Evolutionary conservation across 352 stramenopile genomes (phyloP).

Genomic region (Globisporangium cystogenes): DNA sequence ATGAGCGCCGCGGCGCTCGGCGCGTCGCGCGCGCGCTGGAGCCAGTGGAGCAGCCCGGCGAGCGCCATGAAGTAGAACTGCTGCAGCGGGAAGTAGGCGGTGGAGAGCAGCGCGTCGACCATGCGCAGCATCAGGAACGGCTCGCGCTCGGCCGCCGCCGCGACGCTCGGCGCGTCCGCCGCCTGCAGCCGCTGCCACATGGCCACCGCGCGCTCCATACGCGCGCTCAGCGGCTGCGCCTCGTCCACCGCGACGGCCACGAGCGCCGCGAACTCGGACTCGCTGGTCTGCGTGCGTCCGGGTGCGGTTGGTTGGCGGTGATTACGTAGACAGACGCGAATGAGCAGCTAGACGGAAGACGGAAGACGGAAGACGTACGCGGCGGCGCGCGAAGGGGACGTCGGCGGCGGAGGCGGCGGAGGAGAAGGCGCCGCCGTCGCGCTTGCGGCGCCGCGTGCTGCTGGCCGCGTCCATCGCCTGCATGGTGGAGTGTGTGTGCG

Average conservation of each 20-base stretch:
- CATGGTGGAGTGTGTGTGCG: too few species aligned
- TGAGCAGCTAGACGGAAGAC: too few species aligned
- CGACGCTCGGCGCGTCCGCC: conserved; percentile 15
- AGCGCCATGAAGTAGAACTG: conserved; percentile 54
- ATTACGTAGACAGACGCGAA: too few species aligned
- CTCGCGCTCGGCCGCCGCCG: conserved; percentile 23
- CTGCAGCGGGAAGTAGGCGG: conserved; percentile 59
- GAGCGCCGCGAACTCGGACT: not conserved
- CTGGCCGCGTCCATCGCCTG: not conserved
- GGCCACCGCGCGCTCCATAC: conserved; percentile 32
- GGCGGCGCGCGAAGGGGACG: too few species aligned
- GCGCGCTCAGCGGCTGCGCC: conserved; percentile 26
- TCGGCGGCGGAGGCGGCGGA: not conserved
- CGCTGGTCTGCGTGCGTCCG: too few species aligned
- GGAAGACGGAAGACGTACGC: too few species aligned
- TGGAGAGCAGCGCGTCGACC: conserved; percentile 37
- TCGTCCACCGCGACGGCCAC: conserved; percentile 21
- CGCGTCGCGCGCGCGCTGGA: conserved; percentile 16
- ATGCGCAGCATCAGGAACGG: conserved; percentile 25
- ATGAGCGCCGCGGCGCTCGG: not conserved
- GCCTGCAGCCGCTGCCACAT: conserved; percentile 24
- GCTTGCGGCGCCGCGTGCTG: conserved; percentile 1
- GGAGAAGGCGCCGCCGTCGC: not conserved
- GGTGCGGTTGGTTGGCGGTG: too few species aligned
- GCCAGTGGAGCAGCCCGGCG: conserved; percentile 24